A percentile compares a stretch with the other conserved stretches of the same genome.
These are phyloP conservation scores for Rhizopus sp. DNA, from an alignment of 371 early-diverging fungal species.

Conservation along the genomic window DNA sequence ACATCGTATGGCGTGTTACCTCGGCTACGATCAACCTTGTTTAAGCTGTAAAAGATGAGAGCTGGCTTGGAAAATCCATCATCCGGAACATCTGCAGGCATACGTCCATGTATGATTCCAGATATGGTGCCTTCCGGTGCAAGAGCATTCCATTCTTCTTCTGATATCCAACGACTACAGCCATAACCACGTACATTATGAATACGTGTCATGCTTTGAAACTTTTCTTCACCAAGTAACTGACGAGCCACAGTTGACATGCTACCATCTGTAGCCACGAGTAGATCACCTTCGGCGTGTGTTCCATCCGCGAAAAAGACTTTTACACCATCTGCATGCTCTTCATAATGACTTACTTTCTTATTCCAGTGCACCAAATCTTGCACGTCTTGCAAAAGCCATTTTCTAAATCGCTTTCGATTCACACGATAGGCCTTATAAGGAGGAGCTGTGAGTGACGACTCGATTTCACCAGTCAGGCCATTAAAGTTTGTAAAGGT, in stretches of 20 bases:
- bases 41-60: constrained; percentile 6
- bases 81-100: not conserved
- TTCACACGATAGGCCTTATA: constrained; percentile 11
- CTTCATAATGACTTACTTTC: constrained; percentile 8
- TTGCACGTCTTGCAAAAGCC: constrained; percentile 13
- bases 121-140: not conserved
- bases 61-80: not conserved
- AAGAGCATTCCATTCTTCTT: constrained; percentile 13
- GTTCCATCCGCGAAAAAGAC: constrained; percentile 33
- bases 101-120: not conserved
- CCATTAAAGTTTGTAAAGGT: constrained; percentile 12
- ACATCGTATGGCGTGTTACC: constrained; percentile 1
- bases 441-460: not conserved
- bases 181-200: constrained; percentile 1
- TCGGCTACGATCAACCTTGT: constrained; percentile 7
- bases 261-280: constrained; percentile 22
- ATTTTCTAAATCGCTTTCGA: constrained; percentile 14
- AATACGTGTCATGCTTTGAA: not conserved
- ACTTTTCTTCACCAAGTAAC: constrained; percentile 11
- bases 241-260: constrained; percentile 14
- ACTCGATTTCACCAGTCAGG: constrained; percentile 1
- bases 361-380: constrained; percentile 18
- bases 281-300: constrained; percentile 12
- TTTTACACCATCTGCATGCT: constrained; percentile 12
- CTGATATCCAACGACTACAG: constrained; percentile 5